These are phyloP conservation scores for Fallopia convolvulus DNA, from an alignment of 148 eudicot genomes.

Conservation along the genomic window DNA sequence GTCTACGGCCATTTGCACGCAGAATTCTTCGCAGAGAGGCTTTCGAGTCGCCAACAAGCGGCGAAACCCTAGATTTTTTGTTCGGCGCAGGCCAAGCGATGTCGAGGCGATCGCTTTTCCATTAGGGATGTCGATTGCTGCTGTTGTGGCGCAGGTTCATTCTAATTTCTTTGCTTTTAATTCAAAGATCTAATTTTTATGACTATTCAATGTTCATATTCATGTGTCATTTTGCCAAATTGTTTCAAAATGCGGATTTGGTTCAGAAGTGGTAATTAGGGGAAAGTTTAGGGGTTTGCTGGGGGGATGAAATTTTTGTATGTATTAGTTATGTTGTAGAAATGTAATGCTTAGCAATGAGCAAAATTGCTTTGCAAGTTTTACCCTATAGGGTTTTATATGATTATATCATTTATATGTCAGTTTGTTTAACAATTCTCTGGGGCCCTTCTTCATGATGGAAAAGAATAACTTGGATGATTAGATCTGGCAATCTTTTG, in stretches of 20 bases:
- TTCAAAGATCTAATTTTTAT: background rate
- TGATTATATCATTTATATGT: background rate
- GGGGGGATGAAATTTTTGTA: background rate
- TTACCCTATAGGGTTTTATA: too few species aligned
- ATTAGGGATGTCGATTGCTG: constrained; percentile 91
- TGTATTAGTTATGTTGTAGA: background rate
- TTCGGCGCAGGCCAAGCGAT: constrained; percentile 24
- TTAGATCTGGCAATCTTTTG: background rate
- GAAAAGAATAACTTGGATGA: background rate
- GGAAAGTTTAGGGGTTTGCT: background rate
- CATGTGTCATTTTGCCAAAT: background rate
- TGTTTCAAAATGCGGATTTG: background rate
- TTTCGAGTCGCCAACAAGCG: constrained; percentile 21
- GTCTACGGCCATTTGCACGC: constrained; percentile 14
- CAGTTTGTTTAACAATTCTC: background rate
- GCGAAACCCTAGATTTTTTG: constrained; percentile 34
- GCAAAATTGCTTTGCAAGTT: background rate
- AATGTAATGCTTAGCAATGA: background rate
- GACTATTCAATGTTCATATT: background rate
- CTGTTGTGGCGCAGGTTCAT: constrained; percentile 68
- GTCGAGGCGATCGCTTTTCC: constrained; percentile 73
- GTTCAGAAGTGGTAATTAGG: background rate
- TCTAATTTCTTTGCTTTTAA: background rate
- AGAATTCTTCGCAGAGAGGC: constrained; percentile 22
- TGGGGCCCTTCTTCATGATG: background rate